Base-by-base conservation (phyloP, 805 yeast genomes). In the Saturnispora dispora region DNA sequence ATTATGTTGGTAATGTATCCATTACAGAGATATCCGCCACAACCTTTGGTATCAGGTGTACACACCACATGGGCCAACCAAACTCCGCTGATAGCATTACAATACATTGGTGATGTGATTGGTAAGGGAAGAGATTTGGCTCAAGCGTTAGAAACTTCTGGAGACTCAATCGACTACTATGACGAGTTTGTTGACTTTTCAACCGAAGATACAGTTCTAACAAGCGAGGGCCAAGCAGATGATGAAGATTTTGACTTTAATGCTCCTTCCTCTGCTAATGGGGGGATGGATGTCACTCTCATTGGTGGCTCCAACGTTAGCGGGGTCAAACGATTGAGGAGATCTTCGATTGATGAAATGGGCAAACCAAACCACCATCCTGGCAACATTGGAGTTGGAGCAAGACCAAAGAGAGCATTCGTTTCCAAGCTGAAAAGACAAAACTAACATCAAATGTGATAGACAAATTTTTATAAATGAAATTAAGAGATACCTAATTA, bases 211-310 rank as follows among this genome's bases (percentile, higher is more conserved):
- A 36, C 47, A 1, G 57, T 59, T 44, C 46, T 64, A 35, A 54
- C 56, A 23, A 60, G 59, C 18, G 40, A 48, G 25, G 69, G 68
- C 4, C 57, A 65, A 28, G 67, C 57, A 1, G 66, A 60, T 49
- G 67, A 63, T 51, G 67, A 55, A 22, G 47, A 30, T 28, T 51
- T 50, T 33, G 33, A 59, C 40, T 45, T 57, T 35, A 55, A 55
- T 37, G 60, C 39, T n/a, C 45, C 47, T 3, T 35, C 32, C 6
- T 27, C 50, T 9, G 53, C 53, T 32, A 49, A 53, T 17, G 59
- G 63, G 40, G 61, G 63, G 33, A 64, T 63, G 63, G 58, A 60
- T 40, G 62, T 64, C 13, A 67, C 61, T 42, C 51, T 62, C 23
- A 45, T 58, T 23, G 65, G 62, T 6, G 61, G 60, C 8, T 48